Evolutionary conservation across 352 stramenopile species (phyloP).

Genomic region (Globisporangium cederbergense): DNA sequence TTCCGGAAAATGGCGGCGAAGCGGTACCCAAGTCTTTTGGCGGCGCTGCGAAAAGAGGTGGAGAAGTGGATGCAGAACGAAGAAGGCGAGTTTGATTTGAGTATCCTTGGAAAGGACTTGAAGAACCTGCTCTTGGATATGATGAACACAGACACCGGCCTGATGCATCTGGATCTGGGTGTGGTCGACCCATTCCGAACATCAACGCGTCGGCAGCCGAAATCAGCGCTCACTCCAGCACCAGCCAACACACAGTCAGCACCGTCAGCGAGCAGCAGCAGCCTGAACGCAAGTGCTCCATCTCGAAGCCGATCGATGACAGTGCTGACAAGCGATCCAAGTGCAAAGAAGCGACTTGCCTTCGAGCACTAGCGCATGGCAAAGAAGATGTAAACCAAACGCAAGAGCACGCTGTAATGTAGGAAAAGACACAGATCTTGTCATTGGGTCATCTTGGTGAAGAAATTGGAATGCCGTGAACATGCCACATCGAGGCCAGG

Average conservation of each 20-base stretch:
- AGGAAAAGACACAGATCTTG: too few species aligned
- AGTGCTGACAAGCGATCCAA: conserved; percentile 22
- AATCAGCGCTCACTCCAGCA: conserved; percentile 26
- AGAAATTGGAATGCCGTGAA: too few species aligned
- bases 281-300: conserved; percentile 19
- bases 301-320: conserved; percentile 39
- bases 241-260: conserved; percentile 18
- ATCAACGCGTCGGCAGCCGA: conserved; percentile 33
- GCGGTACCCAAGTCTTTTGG: conserved; percentile 53
- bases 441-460: too few species aligned
- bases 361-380: conserved; percentile 25
- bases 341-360: conserved; percentile 27
- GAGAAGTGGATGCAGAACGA: conserved; percentile 73
- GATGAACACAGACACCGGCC: conserved; percentile 76
- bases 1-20: conserved; percentile 74
- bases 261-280: conserved; percentile 16
- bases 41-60: conserved; percentile 58
- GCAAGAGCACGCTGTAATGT: too few species aligned
- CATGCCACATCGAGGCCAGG: too few species aligned
- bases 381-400: neutral
- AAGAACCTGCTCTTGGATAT: conserved; percentile 73
- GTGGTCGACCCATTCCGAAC: conserved; percentile 33
- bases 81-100: conserved; percentile 66
- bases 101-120: conserved; percentile 66
- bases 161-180: conserved; percentile 82